A percentile compares a stretch with the other conserved stretches of the same genome.
These are phyloP conservation scores for Iberis pinnata DNA, from an alignment of 345 rosid species.

Conservation along the genomic window DNA sequence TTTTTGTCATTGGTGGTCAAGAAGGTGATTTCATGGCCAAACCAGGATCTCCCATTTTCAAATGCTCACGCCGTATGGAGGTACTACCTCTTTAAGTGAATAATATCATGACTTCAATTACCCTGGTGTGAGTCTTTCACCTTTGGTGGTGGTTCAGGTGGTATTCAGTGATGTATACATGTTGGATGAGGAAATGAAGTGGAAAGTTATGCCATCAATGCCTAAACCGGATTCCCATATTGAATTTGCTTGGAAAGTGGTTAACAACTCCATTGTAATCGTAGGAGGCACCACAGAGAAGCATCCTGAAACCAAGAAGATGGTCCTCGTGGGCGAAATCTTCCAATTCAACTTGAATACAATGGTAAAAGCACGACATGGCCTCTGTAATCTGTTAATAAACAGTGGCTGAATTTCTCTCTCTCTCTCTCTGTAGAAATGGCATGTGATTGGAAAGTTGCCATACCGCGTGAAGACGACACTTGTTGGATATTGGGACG, in stretches of 20 bases:
- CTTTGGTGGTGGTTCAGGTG: conserved; percentile 48
- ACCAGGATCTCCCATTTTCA: conserved; percentile 96
- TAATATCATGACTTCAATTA: not conserved
- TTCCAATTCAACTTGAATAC: conserved; percentile 71
- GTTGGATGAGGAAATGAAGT: conserved; percentile 87
- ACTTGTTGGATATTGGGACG: conserved; percentile 74
- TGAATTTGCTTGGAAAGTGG: conserved; percentile 91
- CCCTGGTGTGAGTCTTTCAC: not conserved
- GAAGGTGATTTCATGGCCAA: conserved; percentile 99
- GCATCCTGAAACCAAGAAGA: conserved; percentile 83
- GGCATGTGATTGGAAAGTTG: conserved; percentile 82
- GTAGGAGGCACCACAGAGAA: conserved; percentile 95
- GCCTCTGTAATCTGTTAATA: not conserved
- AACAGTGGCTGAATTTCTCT: conserved; percentile 5
- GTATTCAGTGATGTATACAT: conserved; percentile 76
- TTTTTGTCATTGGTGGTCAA: conserved; percentile 84
- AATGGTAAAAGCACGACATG: conserved; percentile 36
- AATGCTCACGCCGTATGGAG: conserved; percentile 91
- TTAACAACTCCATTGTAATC: conserved; percentile 72
- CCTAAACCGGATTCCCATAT: conserved; percentile 93
- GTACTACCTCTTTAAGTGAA: conserved; percentile 25
- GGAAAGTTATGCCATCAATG: conserved; percentile 75
- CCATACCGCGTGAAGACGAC: conserved; percentile 95
- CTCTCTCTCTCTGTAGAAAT: conserved; percentile 43
- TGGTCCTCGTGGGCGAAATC: conserved; percentile 83